Percentiles rank a stretch among this genome's conserved stretches.
phyloP scores from a whole-genome alignment of 148 eudicot species.

The Fallopia convolvulus region DNA sequence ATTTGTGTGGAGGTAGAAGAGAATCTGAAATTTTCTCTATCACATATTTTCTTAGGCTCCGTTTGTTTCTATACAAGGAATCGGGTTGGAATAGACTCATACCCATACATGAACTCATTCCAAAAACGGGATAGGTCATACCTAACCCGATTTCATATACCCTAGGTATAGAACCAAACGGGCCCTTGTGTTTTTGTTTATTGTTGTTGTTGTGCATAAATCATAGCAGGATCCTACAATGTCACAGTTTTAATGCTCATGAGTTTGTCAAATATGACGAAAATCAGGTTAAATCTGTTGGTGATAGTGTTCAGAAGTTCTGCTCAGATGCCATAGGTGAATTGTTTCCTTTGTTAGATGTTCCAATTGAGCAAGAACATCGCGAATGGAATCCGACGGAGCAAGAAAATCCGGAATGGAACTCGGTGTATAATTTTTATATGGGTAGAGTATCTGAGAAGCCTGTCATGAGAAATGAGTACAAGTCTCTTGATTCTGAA shows the following conservation, averaged over 20 bases:
- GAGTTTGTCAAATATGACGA: conserved; percentile 45
- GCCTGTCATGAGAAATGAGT: conserved; percentile 3
- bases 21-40: conserved; percentile 22
- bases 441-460: conserved; percentile 22
- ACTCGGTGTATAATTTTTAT: conserved; percentile 28
- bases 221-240: neutral
- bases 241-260: neutral
- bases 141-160: no score
- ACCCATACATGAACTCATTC: no score
- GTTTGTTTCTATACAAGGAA: no score
- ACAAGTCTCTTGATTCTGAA: conserved; percentile 3
- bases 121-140: no score
- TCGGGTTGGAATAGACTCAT: no score
- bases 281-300: conserved; percentile 58
- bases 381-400: conserved; percentile 28
- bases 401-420: conserved; percentile 28
- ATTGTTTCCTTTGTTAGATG: conserved; percentile 35
- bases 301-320: conserved; percentile 66
- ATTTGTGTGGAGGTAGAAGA: conserved; percentile 81
- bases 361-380: conserved; percentile 35
- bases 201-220: neutral
- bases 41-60: conserved; percentile 29
- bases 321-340: conserved; percentile 62
- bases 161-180: no score
- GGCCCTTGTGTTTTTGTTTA: neutral